These are phyloP conservation scores for Spongispora temasekensis DNA, from an alignment of 1,284 basidiomycete species.

Conservation along the genomic window DNA sequence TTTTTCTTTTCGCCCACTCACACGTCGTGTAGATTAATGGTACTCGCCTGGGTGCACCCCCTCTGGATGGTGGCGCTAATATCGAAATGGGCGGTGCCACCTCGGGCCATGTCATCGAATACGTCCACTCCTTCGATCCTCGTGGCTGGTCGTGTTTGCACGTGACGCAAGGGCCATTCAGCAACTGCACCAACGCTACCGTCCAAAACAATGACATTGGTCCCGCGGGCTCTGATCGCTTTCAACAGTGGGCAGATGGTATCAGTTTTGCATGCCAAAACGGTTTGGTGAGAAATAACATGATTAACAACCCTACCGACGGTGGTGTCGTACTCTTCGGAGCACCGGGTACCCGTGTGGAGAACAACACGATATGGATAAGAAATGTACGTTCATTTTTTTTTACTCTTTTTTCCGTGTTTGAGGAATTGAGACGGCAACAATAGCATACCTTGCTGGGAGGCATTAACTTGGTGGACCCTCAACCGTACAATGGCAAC, in stretches of 20 bases:
- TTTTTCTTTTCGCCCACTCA: conserved; percentile 37
- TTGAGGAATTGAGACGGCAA: background rate
- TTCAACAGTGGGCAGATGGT: conserved; percentile 82
- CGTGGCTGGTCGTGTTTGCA: conserved; percentile 78
- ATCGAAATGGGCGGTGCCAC: conserved; percentile 79
- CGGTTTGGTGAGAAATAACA: conserved; percentile 69
- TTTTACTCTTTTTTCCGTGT: background rate
- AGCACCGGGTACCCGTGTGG: conserved; percentile 73
- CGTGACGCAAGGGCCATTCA: conserved; percentile 57
- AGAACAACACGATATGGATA: conserved; percentile 75
- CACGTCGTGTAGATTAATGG: conserved; percentile 58
- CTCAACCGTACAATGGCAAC: conserved; percentile 71
- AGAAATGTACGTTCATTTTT: conserved; percentile 48
- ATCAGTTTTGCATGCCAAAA: conserved; percentile 77
- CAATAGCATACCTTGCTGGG: conserved; percentile 68
- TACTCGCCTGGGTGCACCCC: conserved; percentile 51
- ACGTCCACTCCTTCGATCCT: conserved; percentile 69
- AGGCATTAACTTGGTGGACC: conserved; percentile 84
- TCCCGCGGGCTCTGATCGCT: conserved; percentile 65
- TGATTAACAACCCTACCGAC: conserved; percentile 75
- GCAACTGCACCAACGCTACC: conserved; percentile 63
- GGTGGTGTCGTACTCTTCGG: conserved; percentile 85
- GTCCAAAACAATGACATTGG: conserved; percentile 83
- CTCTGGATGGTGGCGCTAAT: conserved; percentile 65
- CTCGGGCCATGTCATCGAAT: conserved; percentile 66